Evolutionary conservation across 2,329 filamentous ascomycete genomes (phyloP), one percentile per base, ranked within the genome.

Genomic region (Alternaria gaisen): DNA sequence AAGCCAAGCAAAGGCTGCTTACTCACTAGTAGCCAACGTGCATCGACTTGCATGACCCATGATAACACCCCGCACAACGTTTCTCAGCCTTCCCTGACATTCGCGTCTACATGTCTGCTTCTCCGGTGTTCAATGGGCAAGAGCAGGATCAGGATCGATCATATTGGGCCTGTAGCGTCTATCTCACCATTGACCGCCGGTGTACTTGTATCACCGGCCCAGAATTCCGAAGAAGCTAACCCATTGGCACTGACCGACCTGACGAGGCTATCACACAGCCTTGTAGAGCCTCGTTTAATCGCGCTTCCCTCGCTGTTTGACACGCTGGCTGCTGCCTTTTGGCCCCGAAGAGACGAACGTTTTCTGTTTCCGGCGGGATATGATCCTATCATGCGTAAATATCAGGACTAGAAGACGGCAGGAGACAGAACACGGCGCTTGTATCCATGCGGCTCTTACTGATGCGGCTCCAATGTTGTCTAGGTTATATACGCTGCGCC

Each of bases 171-270:
- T 14, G 16, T 2, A 24, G 10, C 44, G 40, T 41, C 53, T 46
- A 30, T 58, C 34, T 11, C 30, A 51, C 50, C 43, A 60, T 30
- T 52, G 28, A 51, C 20, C n/a, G 12, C 51, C 50, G 40, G 28
- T 40, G 43, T 26, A 18, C 28, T 50, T 40, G 41, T 22, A 43
- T 18, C 50, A 61, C 51, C 32, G 38, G 20, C 16, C 9, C 26
- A 55, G 3, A 22, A 7, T 4, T 36, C 4, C 20, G 12, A 34
- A 20, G 28, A 16, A 57, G 48, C 60, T 63, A 60, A 40, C 61
- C 11, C 16, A 14, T 61, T 63, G 18, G 16, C 46, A 42, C 53
- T 61, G 34, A 63, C 58, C 61, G 58, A 46, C 57, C 3, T 16
- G 16, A 12, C 53, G 41, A 52, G 58, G 46, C 57, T 53, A 47